A percentile compares a stretch with the other conserved stretches of the same genome.
Evolutionary conservation across 768 basidiomycete genomes (phyloP).

Genomic region (Tricholoma matsutake): DNA sequence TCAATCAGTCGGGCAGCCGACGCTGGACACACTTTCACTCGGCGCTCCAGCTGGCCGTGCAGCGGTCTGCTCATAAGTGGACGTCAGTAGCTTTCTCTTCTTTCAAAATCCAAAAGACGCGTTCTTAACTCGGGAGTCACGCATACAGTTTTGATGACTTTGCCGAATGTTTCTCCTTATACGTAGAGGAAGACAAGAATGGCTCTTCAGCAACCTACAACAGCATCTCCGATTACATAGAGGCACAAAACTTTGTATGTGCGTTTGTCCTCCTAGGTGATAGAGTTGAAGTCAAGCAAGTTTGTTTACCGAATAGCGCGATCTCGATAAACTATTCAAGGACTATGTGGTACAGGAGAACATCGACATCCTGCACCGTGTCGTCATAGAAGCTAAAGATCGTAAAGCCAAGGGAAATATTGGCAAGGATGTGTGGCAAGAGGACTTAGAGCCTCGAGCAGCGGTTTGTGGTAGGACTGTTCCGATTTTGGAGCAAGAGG

Average conservation of each 20-base stretch:
- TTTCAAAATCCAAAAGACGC: neutral
- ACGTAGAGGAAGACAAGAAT: conserved; percentile 64
- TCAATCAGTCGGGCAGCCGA: conserved; percentile 45
- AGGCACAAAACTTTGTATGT: conserved; percentile 54
- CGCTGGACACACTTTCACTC: conserved; percentile 58
- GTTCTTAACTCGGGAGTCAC: conserved; percentile 5
- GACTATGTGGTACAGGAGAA: conserved; percentile 66
- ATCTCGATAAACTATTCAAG: conserved; percentile 66
- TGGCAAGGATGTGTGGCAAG: conserved; percentile 61
- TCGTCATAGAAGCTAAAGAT: conserved; percentile 65
- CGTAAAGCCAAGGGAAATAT: conserved; percentile 46
- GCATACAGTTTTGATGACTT: conserved; percentile 50
- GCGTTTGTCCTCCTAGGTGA: conserved; percentile 13
- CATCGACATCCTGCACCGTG: conserved; percentile 66
- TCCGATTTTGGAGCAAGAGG: conserved; percentile 51
- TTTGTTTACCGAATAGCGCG: conserved; percentile 39
- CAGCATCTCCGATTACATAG: conserved; percentile 69
- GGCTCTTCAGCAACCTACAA: conserved; percentile 59
- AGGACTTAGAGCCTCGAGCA: conserved; percentile 57
- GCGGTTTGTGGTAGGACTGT: conserved; percentile 63
- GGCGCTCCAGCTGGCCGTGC: conserved; percentile 53
- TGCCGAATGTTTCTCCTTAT: conserved; percentile 63
- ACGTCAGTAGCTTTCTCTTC: conserved; percentile 35
- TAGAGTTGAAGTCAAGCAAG: neutral
- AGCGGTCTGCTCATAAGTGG: conserved; percentile 57